Evolutionary conservation across 129 eudicot genomes (phyloP).

Genomic region (Tanacetum coccineum): DNA sequence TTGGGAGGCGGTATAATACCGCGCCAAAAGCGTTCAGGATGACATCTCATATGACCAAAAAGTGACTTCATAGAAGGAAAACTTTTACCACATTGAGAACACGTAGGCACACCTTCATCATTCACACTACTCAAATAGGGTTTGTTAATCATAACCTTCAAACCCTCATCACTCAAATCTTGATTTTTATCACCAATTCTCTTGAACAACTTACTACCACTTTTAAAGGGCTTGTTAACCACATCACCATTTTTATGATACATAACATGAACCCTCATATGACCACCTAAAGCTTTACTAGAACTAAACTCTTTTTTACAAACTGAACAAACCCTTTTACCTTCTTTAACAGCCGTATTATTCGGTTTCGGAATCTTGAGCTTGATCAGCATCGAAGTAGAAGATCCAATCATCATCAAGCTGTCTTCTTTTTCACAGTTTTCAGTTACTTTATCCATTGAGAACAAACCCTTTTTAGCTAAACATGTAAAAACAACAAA

Average conservation of each 20-base stretch:
- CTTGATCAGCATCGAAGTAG: slow-evolving; percentile 28
- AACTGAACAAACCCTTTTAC: slow-evolving; percentile 36
- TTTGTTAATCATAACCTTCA: too few species aligned
- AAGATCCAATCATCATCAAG: slow-evolving; percentile 6
- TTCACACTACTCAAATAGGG: too few species aligned
- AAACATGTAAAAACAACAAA: not conserved
- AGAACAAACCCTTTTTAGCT: slow-evolving; percentile 9
- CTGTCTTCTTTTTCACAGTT: not conserved
- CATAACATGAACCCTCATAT: slow-evolving; percentile 55
- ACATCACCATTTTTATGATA: not conserved
- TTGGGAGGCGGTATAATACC: too few species aligned
- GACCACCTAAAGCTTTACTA: slow-evolving; percentile 72
- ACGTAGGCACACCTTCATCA: too few species aligned
- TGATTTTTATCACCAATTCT: too few species aligned
- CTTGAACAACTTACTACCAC: too few species aligned
- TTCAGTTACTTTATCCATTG: slow-evolving; percentile 16
- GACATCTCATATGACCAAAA: too few species aligned
- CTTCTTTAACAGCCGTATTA: not conserved
- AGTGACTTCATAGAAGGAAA: too few species aligned
- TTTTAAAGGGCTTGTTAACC: too few species aligned
- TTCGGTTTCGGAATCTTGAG: slow-evolving; percentile 33
- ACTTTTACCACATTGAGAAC: too few species aligned
- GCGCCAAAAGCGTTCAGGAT: too few species aligned
- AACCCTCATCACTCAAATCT: not conserved
- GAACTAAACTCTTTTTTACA: slow-evolving; percentile 58